A percentile compares a stretch with the other conserved stretches of the same genome.
phyloP scores from a whole-genome alignment of 371 early-diverging fungal genomes.

The Mucor indicus region DNA sequence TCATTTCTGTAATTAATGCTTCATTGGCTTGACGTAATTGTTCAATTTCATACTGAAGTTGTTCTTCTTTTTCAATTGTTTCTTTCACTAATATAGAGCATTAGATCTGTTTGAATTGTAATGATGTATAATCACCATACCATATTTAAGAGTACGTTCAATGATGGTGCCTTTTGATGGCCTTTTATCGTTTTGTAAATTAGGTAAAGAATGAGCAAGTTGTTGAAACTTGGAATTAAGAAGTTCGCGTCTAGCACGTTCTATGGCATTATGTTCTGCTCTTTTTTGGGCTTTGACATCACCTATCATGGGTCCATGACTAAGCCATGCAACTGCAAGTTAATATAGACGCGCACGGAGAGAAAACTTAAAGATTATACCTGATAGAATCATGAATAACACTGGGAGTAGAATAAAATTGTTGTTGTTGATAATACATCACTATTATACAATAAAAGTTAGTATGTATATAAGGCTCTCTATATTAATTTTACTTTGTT shows the following conservation, averaged over 20 bases:
- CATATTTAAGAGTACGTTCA: slow-evolving; percentile 58
- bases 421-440: slow-evolving; percentile 17
- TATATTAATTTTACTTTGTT: slow-evolving; percentile 13
- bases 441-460: neutral
- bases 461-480: neutral
- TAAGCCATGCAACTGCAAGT: neutral
- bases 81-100: slow-evolving; percentile 19
- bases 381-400: neutral
- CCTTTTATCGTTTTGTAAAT: slow-evolving; percentile 60
- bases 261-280: slow-evolving; percentile 75
- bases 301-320: neutral
- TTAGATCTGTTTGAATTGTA: neutral
- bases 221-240: slow-evolving; percentile 71
- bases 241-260: slow-evolving; percentile 70
- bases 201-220: slow-evolving; percentile 68
- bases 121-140: slow-evolving; percentile 4
- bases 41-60: slow-evolving; percentile 30
- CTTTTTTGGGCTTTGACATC: slow-evolving; percentile 50
- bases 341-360: too few species aligned
- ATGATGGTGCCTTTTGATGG: slow-evolving; percentile 75
- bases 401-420: neutral
- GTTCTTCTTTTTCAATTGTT: slow-evolving; percentile 33
- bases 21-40: slow-evolving; percentile 31
- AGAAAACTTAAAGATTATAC: too few species aligned
- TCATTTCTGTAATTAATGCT: slow-evolving; percentile 24